Conservation (phyloP, 768 basidiomycete genomes). For the Lyophyllum shimeji region DNA sequence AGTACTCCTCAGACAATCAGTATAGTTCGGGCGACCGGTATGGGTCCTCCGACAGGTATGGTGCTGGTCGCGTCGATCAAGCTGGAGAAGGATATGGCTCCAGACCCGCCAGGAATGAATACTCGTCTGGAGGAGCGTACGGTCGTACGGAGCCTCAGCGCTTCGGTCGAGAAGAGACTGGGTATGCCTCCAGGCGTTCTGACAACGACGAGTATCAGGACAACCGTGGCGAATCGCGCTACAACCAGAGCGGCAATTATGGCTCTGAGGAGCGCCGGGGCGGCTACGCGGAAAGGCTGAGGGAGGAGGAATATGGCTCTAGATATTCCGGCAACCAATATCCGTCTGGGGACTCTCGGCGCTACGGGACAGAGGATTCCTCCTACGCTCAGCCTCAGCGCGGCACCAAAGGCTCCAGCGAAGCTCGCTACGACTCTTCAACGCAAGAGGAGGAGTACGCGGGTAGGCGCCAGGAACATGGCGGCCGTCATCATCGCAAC, state of each 20-base stretch:
- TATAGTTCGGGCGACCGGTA: slow-evolving; percentile 3
- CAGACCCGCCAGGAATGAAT: not conserved
- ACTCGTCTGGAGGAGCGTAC: slow-evolving; percentile 1
- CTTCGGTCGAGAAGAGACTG: slow-evolving; percentile 1
- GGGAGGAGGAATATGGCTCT: slow-evolving; percentile 18
- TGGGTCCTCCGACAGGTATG: slow-evolving; percentile 2
- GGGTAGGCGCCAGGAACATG: not conserved
- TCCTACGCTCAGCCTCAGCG: not conserved
- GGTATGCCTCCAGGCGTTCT: slow-evolving; percentile 7
- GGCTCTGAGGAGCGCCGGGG: not conserved
- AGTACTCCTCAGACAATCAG: slow-evolving; percentile 3
- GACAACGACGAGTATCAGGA: slow-evolving; percentile 6
- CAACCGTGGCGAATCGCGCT: not conserved
- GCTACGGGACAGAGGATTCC: not conserved
- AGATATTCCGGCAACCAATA: slow-evolving; percentile 2
- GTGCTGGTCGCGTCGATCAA: slow-evolving; percentile 6
- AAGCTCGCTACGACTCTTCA: slow-evolving; percentile 4
- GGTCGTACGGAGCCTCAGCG: slow-evolving; percentile 3
- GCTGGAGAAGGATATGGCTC: slow-evolving; percentile 4
- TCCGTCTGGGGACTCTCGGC: not conserved
- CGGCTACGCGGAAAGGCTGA: not conserved
- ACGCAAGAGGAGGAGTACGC: not conserved
- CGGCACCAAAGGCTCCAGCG: not conserved
- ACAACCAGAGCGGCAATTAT: slow-evolving; percentile 2
- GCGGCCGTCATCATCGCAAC: slow-evolving; percentile 1